These are phyloP conservation scores for Geotrichum carabidarum DNA, from an alignment of 1,139 yeast species.

Conservation along the genomic window DNA sequence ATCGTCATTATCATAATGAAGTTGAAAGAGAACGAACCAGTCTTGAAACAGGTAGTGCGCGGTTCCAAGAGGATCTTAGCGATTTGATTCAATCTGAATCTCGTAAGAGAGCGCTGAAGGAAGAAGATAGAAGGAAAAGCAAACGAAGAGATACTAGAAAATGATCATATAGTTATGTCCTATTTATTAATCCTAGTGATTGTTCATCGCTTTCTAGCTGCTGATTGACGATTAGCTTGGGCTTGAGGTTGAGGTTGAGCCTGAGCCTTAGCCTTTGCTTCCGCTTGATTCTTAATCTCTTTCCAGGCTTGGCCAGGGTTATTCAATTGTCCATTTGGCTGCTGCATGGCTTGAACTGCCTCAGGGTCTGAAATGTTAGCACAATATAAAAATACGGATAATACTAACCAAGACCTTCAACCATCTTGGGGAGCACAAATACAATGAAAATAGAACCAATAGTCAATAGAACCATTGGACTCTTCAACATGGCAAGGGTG, in stretches of 20 bases:
- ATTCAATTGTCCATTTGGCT: constrained; percentile 14
- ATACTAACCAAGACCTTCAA: constrained; percentile 27
- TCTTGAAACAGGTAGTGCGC: background rate
- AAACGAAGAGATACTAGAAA: constrained; percentile 14
- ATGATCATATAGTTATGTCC: background rate
- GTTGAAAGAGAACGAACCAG: constrained; percentile 4
- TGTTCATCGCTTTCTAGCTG: constrained; percentile 2
- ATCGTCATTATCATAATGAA: constrained; percentile 8
- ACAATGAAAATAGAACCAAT: constrained; percentile 36
- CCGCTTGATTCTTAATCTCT: constrained; percentile 30
- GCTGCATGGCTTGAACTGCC: constrained; percentile 32
- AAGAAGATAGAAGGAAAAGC: constrained; percentile 11
- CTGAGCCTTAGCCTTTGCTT: no score
- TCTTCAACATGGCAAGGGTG: constrained; percentile 33
- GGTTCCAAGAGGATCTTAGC: constrained; percentile 15
- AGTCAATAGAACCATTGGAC: constrained; percentile 39
- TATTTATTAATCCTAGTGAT: background rate
- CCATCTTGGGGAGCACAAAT: constrained; percentile 35
- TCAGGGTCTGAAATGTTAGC: constrained; percentile 35
- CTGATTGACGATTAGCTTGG: constrained; percentile 5
- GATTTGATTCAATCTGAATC: constrained; percentile 18
- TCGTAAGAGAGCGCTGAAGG: constrained; percentile 12
- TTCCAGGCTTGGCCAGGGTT: constrained; percentile 10
- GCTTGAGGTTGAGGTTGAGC: constrained; percentile 20
- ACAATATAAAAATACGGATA: background rate